Percentiles rank a stretch among this genome's conserved stretches.
These are phyloP conservation scores for Kodamaea leandrae DNA, from an alignment of 805 yeast species.

Conservation along the genomic window DNA sequence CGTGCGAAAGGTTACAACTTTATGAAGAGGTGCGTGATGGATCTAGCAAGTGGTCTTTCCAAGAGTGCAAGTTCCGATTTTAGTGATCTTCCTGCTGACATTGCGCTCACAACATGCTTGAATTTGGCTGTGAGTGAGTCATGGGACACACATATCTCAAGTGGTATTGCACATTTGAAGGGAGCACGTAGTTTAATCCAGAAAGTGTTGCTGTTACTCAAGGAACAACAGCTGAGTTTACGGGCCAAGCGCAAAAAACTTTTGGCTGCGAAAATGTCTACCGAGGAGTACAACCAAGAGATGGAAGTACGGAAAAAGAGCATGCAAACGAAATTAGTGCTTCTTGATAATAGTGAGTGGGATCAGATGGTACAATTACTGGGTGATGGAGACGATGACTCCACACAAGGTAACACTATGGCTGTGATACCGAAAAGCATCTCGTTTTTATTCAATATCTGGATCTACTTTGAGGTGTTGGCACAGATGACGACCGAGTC, in stretches of 20 bases:
- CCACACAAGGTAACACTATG: not conserved
- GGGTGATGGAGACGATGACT: slow-evolving; percentile 4
- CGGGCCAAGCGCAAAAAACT: slow-evolving; percentile 13
- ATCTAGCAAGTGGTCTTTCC: slow-evolving; percentile 55
- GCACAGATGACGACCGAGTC: slow-evolving; percentile 61
- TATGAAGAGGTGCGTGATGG: slow-evolving; percentile 60
- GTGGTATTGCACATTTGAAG: slow-evolving; percentile 66
- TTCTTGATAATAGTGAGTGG: slow-evolving; percentile 35
- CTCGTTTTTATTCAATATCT: slow-evolving; percentile 57
- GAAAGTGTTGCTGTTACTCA: slow-evolving; percentile 36
- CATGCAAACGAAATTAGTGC: slow-evolving; percentile 25
- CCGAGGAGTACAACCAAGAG: slow-evolving; percentile 6
- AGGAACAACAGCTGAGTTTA: slow-evolving; percentile 21
- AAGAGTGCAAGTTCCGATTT: slow-evolving; percentile 17
- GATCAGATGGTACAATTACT: slow-evolving; percentile 19
- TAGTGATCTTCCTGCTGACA: slow-evolving; percentile 51
- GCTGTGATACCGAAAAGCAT: slow-evolving; percentile 39
- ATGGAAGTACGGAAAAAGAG: slow-evolving; percentile 9
- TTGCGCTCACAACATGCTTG: slow-evolving; percentile 63
- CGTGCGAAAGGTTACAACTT: slow-evolving; percentile 51
- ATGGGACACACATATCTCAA: slow-evolving; percentile 65
- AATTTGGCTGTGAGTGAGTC: slow-evolving; percentile 64
- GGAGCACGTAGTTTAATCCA: slow-evolving; percentile 65
- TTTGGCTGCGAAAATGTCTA: slow-evolving; percentile 11
- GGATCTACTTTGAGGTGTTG: slow-evolving; percentile 66